A percentile compares a stretch with the other conserved stretches of the same genome.
These are phyloP conservation scores for Aspergillus panamensis DNA, from an alignment of 495 filamentous ascomycete species.

Conservation along the genomic window DNA sequence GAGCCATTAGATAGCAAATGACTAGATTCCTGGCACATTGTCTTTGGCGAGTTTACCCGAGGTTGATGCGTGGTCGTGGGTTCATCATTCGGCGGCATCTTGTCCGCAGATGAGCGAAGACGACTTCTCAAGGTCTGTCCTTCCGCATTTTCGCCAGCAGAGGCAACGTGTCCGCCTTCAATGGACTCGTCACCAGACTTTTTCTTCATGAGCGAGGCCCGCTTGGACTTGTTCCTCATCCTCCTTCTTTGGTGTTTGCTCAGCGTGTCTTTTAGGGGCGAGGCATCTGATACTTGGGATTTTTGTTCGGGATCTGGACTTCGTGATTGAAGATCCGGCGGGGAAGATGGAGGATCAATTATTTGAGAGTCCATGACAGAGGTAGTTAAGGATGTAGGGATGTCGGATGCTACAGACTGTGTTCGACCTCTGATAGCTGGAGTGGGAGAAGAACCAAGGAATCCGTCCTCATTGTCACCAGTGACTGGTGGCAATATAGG, in stretches of 20 bases:
- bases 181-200: neutral
- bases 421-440: constrained; percentile 50
- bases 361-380: constrained; percentile 19
- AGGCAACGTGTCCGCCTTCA: neutral
- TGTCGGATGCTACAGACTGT: constrained; percentile 22
- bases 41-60: neutral
- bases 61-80: neutral
- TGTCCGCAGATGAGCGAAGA: constrained; percentile 31
- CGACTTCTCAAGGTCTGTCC: constrained; percentile 27
- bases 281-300: neutral
- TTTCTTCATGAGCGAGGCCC: constrained; percentile 9
- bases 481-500: constrained; percentile 44
- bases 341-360: constrained; percentile 40
- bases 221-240: constrained; percentile 17
- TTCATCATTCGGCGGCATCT: constrained; percentile 13
- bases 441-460: constrained; percentile 79
- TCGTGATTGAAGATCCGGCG: constrained; percentile 32
- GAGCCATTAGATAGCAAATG: neutral
- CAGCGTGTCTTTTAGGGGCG: constrained; percentile 3
- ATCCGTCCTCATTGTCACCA: constrained; percentile 53
- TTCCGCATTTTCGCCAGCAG: constrained; percentile 14
- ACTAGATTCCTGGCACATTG: neutral
- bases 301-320: constrained; percentile 24
- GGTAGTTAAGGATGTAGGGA: constrained; percentile 16
- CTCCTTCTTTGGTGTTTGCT: constrained; percentile 20